phyloP scores from a whole-genome alignment of 306 rosid genomes.

The Mimosa pudica region DNA sequence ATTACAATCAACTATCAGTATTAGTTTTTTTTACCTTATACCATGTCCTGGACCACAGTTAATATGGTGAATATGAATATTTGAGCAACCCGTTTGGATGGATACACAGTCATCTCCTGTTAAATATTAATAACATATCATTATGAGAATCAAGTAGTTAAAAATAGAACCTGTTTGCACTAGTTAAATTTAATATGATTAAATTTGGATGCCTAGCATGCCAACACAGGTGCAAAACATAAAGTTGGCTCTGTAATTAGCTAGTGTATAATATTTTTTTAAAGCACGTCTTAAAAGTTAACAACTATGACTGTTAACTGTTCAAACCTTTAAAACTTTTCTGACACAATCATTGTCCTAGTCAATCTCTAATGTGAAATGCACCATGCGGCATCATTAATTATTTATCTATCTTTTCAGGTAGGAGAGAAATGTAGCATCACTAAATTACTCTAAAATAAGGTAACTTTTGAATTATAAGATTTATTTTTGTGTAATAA shows the following conservation, averaged over 20 bases:
- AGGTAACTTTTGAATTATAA: neutral
- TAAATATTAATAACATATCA: neutral
- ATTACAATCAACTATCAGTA: neutral
- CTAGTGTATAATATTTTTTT: slow-evolving; percentile 14
- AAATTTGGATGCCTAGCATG: slow-evolving; percentile 15
- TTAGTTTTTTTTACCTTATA: slow-evolving; percentile 62
- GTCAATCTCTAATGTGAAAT: slow-evolving; percentile 44
- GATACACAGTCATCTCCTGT: slow-evolving; percentile 99
- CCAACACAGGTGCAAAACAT: slow-evolving; percentile 34
- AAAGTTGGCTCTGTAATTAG: slow-evolving; percentile 33
- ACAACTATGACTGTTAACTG: slow-evolving; percentile 55
- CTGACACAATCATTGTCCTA: slow-evolving; percentile 38
- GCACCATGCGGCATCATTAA: slow-evolving; percentile 41
- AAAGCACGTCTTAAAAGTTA: slow-evolving; percentile 58
- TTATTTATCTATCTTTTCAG: slow-evolving; percentile 38
- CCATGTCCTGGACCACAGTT: slow-evolving; percentile 99
- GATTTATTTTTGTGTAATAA: neutral
- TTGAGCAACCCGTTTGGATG: slow-evolving; percentile 94
- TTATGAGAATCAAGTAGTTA: neutral
- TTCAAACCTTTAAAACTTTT: slow-evolving; percentile 34
- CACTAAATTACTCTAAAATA: neutral
- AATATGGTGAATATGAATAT: slow-evolving; percentile 82
- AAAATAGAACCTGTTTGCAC: slow-evolving; percentile 7
- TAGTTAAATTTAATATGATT: slow-evolving; percentile 23
- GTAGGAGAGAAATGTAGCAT: slow-evolving; percentile 32